Conservation (phyloP, 2,329 filamentous ascomycete genomes). For the Boeremia lycopersici region DNA sequence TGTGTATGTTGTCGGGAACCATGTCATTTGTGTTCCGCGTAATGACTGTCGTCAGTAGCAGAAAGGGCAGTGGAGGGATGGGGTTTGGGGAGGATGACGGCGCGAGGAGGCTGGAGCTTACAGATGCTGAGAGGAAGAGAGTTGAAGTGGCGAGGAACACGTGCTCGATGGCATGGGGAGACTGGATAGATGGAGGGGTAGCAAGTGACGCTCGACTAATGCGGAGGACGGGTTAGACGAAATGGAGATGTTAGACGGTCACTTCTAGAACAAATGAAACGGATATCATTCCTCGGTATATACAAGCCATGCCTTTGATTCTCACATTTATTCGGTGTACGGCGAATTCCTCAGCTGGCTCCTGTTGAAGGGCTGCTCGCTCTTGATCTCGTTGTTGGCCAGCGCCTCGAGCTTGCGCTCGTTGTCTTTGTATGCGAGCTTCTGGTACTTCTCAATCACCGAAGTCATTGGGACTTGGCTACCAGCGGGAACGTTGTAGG, state of each 20-base stretch:
- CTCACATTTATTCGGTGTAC: conserved; percentile 18
- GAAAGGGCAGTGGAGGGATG: background rate
- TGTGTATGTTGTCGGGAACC: background rate
- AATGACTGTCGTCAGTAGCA: background rate
- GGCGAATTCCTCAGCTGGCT: conserved; percentile 28
- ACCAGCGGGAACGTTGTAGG: conserved; percentile 69
- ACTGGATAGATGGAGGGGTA: background rate
- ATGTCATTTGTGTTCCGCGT: background rate
- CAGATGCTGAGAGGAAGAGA: background rate
- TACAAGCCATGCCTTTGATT: conserved; percentile 19
- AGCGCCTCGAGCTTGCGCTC: conserved; percentile 58
- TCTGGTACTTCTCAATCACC: conserved; percentile 67
- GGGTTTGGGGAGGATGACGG: background rate
- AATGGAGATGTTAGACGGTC: background rate
- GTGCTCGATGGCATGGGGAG: background rate
- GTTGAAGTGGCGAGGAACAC: background rate
- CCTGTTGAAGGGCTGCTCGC: conserved; percentile 41
- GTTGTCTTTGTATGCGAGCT: conserved; percentile 62
- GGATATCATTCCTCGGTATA: conserved; percentile 33
- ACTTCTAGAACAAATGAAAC: conserved; percentile 18
- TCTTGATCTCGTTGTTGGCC: conserved; percentile 39
- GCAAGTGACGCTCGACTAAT: background rate
- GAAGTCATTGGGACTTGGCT: conserved; percentile 63
- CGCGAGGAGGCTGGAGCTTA: background rate
- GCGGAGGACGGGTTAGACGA: background rate